phyloP scores from a whole-genome alignment of 2,329 filamentous ascomycete species.

The Podosphaera xanthii region DNA sequence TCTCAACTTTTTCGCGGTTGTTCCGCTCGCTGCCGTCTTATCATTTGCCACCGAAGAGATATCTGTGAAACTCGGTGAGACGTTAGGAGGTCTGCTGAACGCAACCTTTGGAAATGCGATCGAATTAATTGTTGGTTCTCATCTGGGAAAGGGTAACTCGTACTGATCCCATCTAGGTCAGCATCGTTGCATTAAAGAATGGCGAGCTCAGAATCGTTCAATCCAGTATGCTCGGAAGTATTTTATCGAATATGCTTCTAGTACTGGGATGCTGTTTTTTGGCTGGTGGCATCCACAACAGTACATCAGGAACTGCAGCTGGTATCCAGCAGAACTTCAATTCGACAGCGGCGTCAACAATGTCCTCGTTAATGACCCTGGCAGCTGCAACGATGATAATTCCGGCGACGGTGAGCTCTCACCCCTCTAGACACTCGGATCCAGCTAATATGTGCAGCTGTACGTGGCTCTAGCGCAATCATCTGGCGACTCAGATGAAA shows the following conservation, averaged over 20 bases:
- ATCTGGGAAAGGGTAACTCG: not conserved
- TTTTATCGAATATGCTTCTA: constrained; percentile 80
- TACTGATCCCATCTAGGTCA: constrained; percentile 34
- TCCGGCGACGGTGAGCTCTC: constrained; percentile 36
- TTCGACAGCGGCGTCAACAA: constrained; percentile 55
- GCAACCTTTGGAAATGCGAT: constrained; percentile 28
- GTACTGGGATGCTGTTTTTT: constrained; percentile 67
- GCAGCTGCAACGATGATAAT: constrained; percentile 60
- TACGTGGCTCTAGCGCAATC: constrained; percentile 37
- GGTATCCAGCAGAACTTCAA: constrained; percentile 50
- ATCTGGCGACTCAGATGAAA: constrained; percentile 23
- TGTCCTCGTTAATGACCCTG: constrained; percentile 47
- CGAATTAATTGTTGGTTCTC: constrained; percentile 26
- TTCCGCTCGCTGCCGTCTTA: constrained; percentile 29
- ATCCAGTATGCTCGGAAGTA: constrained; percentile 88
- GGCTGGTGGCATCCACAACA: constrained; percentile 42
- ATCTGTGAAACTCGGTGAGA: constrained; percentile 29
- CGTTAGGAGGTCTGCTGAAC: constrained; percentile 32
- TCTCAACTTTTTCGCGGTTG: constrained; percentile 35
- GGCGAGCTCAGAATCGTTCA: constrained; percentile 91
- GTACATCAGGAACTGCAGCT: constrained; percentile 11
- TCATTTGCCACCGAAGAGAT: constrained; percentile 36
- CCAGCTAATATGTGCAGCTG: constrained; percentile 21
- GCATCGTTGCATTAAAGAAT: constrained; percentile 68
- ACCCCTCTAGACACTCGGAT: not conserved